phyloP scores from a whole-genome alignment of 441 rosid genomes.

The Gossypium trilobum region DNA sequence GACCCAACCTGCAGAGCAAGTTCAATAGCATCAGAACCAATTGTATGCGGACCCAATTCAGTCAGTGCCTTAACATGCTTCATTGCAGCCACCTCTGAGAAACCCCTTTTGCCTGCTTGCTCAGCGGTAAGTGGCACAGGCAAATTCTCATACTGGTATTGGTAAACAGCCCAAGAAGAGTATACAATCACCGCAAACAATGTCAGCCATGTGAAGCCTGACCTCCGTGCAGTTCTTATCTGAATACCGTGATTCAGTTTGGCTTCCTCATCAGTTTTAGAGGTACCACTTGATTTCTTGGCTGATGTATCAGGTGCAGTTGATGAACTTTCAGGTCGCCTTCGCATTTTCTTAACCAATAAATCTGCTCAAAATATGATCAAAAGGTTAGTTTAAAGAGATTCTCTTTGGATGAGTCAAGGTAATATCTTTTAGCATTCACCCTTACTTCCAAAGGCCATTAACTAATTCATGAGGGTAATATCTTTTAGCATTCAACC shows the following conservation, averaged over 20 bases:
- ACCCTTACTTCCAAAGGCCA: too few relatives aligned
- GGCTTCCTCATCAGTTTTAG: constrained; percentile 12
- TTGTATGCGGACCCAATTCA: constrained; percentile 73
- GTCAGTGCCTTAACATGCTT: constrained; percentile 73
- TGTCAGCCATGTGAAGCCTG: constrained; percentile 49
- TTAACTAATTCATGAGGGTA: too few relatives aligned
- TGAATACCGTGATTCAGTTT: neutral
- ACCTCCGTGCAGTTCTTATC: constrained; percentile 32
- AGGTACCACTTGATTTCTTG: constrained; percentile 6
- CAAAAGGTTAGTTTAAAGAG: neutral
- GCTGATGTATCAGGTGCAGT: constrained; percentile 22
- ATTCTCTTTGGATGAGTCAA: neutral
- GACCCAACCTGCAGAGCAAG: constrained; percentile 53
- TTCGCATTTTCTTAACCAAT: constrained; percentile 27
- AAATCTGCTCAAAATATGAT: constrained; percentile 7
- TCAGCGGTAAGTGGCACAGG: constrained; percentile 62
- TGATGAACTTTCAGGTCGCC: constrained; percentile 23
- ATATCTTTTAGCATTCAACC: too few relatives aligned
- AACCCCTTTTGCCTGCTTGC: constrained; percentile 85
- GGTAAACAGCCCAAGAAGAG: constrained; percentile 56
- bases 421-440: too few relatives aligned
- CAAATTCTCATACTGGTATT: constrained; percentile 51
- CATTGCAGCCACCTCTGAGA: constrained; percentile 74
- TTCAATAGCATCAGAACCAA: constrained; percentile 69
- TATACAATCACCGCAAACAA: constrained; percentile 37